Base-by-base conservation (phyloP, 176 grass and related monocot genomes). In the Zoysia pacifica region DNA sequence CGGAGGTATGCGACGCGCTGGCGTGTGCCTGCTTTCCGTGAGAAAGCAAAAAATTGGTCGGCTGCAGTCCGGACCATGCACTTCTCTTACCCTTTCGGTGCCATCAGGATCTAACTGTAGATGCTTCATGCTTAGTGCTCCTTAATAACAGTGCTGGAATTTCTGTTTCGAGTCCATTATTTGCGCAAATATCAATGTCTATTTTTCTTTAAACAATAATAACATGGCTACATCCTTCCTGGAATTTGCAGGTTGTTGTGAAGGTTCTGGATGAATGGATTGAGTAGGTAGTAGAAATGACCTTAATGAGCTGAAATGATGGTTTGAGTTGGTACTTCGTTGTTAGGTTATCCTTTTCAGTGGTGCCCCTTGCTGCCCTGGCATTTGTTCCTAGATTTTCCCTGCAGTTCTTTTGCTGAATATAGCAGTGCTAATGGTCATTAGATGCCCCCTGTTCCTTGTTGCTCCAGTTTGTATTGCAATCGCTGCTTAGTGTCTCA, bases 271-370 rank as follows among this genome's bases (percentile, higher is more conserved):
- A 89, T 78, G 80, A 78, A 89, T 77, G 74, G 58, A 76, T 77
- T 60, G 61, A 77, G 87, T 58, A 60, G 82, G 58, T 69, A 77
- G 58, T 69, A 77, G 75, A 75, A 73, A 64, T 73, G 69, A 51
- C 65, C 79, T 81, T 69, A 67, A 81, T 82, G 79, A 69, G 73
- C 84, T 87, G 83, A 83, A 82, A 74, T 87, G 81, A 88, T 93
- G 72, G 73, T 90, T 80, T 82, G 6, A 67, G 79, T 83, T 85
- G 91, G 85, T 93, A 73, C 79, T 84, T 80, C 6, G 65, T 59
- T 86, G 83, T 86, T 92, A 80, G 77, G 15, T 47, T 87, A 62
- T 62, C 40, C 46, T 72, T 93, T 92, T 62, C 72, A 67, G 77
- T 55, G 69, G 67, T 44, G 16, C 77, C 70, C 69, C 39, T 76